phyloP scores from a whole-genome alignment of 2,329 filamentous ascomycete genomes.

The Ascochyta fabae region DNA sequence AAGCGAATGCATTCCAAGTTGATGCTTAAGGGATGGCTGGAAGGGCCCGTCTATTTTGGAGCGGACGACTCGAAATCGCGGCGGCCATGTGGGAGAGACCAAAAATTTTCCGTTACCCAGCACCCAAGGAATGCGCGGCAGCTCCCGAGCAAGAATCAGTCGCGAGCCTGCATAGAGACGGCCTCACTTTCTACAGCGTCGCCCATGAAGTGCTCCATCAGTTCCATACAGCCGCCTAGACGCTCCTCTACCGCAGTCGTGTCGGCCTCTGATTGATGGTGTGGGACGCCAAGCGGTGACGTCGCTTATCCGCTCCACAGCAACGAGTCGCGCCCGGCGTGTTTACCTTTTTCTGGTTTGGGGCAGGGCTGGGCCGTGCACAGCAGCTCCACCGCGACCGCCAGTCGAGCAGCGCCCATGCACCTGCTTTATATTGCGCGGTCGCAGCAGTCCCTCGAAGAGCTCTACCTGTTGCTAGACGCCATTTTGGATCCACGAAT shows the following conservation, averaged over 20 bases:
- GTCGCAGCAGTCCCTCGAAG: constrained; percentile 33
- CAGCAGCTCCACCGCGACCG: constrained; percentile 18
- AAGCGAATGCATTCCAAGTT: constrained; percentile 13
- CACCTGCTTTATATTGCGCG: constrained; percentile 40
- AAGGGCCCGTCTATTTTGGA: constrained; percentile 13
- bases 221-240: not conserved
- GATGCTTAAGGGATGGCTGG: constrained; percentile 7
- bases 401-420: constrained; percentile 26
- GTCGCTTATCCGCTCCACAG: constrained; percentile 31
- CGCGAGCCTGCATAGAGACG: constrained; percentile 4
- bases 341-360: constrained; percentile 39
- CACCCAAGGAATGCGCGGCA: constrained; percentile 25
- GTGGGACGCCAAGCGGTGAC: constrained; percentile 38
- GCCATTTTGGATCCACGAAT: constrained; percentile 37
- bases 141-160: constrained; percentile 6
- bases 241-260: constrained; percentile 19
- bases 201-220: not conserved
- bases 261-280: constrained; percentile 25
- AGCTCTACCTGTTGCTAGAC: constrained; percentile 34
- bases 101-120: constrained; percentile 17
- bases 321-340: constrained; percentile 29
- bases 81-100: constrained; percentile 7
- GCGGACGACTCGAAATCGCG: not conserved
- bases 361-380: constrained; percentile 27
- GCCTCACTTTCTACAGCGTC: constrained; percentile 9